These are phyloP conservation scores for Colletotrichum endophyticum DNA, from an alignment of 2,329 filamentous ascomycete genomes.

Conservation along the genomic window DNA sequence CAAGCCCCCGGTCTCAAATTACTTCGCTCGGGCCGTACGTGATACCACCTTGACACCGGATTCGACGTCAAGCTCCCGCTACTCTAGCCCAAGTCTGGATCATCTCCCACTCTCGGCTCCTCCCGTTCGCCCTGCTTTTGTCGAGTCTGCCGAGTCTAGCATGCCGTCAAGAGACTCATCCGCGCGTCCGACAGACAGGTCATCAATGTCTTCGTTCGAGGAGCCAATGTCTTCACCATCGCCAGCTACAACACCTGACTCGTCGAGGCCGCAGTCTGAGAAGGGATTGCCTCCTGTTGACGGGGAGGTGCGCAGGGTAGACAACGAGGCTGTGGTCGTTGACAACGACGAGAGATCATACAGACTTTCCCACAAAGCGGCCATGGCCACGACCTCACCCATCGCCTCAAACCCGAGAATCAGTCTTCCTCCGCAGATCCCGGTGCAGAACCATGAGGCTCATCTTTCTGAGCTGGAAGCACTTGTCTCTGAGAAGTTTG, in stretches of 20 bases:
- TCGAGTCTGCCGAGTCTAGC: neutral
- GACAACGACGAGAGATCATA: constrained; percentile 16
- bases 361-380: constrained; percentile 11
- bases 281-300: constrained; percentile 29
- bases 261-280: constrained; percentile 45
- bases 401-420: constrained; percentile 2
- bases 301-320: constrained; percentile 14
- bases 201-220: constrained; percentile 37
- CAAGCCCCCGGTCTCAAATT: constrained; percentile 13
- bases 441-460: neutral
- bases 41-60: constrained; percentile 5
- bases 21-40: constrained; percentile 3
- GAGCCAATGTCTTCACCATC: constrained; percentile 37
- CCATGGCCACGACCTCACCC: neutral
- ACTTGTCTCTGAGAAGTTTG: constrained; percentile 13
- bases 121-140: neutral
- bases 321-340: constrained; percentile 12
- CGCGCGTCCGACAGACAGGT: constrained; percentile 13
- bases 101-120: neutral
- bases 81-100: constrained; percentile 8
- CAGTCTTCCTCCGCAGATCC: constrained; percentile 14
- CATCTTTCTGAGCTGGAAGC: constrained; percentile 14
- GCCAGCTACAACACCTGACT: constrained; percentile 41
- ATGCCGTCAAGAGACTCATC: constrained; percentile 12
- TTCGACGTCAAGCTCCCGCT: constrained; percentile 15